Evolutionary conservation across 2,329 filamentous ascomycete genomes (phyloP), one percentile per base, ranked within the genome.

Genomic region (Thermochaetoides dissita): DNA sequence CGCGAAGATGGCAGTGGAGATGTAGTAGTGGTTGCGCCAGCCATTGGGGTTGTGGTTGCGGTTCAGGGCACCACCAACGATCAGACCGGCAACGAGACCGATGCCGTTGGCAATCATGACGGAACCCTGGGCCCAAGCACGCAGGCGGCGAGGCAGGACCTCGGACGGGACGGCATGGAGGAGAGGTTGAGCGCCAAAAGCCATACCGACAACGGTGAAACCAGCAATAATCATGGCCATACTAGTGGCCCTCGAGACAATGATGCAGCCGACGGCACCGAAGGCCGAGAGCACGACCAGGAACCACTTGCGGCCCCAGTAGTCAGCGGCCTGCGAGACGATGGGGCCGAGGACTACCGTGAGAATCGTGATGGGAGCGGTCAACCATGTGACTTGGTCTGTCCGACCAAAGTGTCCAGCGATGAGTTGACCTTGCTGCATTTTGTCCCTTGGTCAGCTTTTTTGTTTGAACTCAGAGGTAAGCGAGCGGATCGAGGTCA

Each of bases 221-320:
- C 63, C 63, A 7, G 53, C 58, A 43, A 66, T 63, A 40, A 51
- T 55, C 55, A 60, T 59, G 44, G 50, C 49, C 50, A 64, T 60
- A 28, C 47, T 49, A 17, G 37, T 52, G 4, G 63, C 62, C 6
- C 58, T 53, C 11, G 58, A 49, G 9, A 65, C 56, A 10, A 66
- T 47, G 12, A 65, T 44, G 8, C 49, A 58, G 2, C 63, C 63
- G 2, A 60, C 41, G 11, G 51, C 55, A 12, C 63, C 63, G 34
- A 55, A 52, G 10, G 55, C 28, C 1, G 55, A 62, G 8, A 59
- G 52, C 11, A 56, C 38, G 28, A 66, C 53, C 10, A 67, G 55
- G 42, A 65, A 59, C 57, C 56, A 62, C 51, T 57, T 59, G 7
- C 63, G 57, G n/a, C 63, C 63, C 63, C 62, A 65, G 51, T 61